Percentiles rank a stretch among this genome's conserved stretches.
Conservation (phyloP, 2,329 filamentous ascomycete species). For the Alternaria atra region DNA sequence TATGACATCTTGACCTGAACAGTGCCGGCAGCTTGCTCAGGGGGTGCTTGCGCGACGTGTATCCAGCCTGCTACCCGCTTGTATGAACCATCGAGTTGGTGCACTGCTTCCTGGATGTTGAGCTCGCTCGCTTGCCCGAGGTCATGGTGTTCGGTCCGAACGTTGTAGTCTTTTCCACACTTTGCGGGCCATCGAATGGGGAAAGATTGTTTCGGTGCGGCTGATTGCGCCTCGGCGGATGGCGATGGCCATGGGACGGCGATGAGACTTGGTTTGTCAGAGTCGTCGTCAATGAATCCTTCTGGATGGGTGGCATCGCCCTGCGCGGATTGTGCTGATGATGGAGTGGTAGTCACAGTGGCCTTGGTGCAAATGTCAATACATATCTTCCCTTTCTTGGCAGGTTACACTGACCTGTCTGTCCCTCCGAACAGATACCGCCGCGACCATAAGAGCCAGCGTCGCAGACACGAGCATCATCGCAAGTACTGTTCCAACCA, state of each 20-base stretch:
- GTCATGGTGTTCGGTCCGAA: constrained; percentile 41
- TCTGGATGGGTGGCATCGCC: constrained; percentile 17
- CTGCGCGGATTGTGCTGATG: constrained; percentile 26
- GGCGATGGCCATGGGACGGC: constrained; percentile 27
- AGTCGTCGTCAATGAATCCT: constrained; percentile 27
- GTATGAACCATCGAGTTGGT: constrained; percentile 43
- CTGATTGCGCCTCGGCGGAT: constrained; percentile 17
- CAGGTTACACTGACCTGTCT: constrained; percentile 26
- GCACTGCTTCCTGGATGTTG: constrained; percentile 41
- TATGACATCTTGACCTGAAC: constrained; percentile 50
- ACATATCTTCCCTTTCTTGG: not conserved
- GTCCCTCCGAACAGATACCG: constrained; percentile 24
- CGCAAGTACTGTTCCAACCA: constrained; percentile 28
- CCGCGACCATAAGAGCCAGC: constrained; percentile 32
- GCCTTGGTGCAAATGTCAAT: constrained; percentile 16
- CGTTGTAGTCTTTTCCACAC: constrained; percentile 47
- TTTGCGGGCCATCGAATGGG: constrained; percentile 49
- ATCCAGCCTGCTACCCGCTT: constrained; percentile 52
- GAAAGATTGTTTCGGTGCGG: constrained; percentile 28
- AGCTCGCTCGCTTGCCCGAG: constrained; percentile 37
- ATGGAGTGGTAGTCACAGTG: not conserved
- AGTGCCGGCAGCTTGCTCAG: constrained; percentile 46
- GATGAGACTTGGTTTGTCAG: constrained; percentile 19
- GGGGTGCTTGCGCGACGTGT: constrained; percentile 46
- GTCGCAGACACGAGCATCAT: constrained; percentile 36